These are phyloP conservation scores for Fennellomyces sp. DNA, from an alignment of 371 early-diverging fungal genomes.

Conservation along the genomic window DNA sequence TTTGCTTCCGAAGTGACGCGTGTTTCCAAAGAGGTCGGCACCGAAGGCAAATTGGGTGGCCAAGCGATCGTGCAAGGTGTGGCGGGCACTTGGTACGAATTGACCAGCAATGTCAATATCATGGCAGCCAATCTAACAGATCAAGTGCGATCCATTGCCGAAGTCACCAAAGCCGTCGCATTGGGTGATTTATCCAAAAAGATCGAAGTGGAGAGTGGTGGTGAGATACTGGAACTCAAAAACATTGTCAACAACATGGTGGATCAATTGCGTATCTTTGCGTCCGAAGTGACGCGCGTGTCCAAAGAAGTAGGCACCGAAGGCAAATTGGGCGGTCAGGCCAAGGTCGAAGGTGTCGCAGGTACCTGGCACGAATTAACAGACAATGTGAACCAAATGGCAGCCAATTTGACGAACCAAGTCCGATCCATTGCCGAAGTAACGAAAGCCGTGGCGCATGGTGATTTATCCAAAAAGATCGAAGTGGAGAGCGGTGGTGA, in stretches of 20 bases:
- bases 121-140: conserved; percentile 44
- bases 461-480: conserved; percentile 48
- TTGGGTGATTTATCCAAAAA: conserved; percentile 56
- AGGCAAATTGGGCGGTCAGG: conserved; percentile 58
- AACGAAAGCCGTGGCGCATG: conserved; percentile 54
- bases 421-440: conserved; percentile 57
- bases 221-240: conserved; percentile 65
- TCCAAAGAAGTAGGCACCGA: conserved; percentile 58
- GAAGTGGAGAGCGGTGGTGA: conserved; percentile 32
- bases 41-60: conserved; percentile 40
- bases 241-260: conserved; percentile 71
- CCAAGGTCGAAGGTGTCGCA: conserved; percentile 52
- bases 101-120: conserved; percentile 45
- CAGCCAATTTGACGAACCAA: conserved; percentile 51
- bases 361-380: conserved; percentile 67
- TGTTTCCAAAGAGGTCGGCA: conserved; percentile 43
- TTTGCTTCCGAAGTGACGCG: conserved; percentile 42
- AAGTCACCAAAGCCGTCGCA: conserved; percentile 49
- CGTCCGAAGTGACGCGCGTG: conserved; percentile 56
- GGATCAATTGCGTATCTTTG: conserved; percentile 57
- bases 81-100: conserved; percentile 45
- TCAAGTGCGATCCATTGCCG: conserved; percentile 52
- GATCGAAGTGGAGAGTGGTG: conserved; percentile 62
- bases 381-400: conserved; percentile 53
- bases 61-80: conserved; percentile 38